A percentile compares a stretch with the other conserved stretches of the same genome.
phyloP scores from a whole-genome alignment of 1,139 yeast genomes.

The Kluyveromyces sp. region DNA sequence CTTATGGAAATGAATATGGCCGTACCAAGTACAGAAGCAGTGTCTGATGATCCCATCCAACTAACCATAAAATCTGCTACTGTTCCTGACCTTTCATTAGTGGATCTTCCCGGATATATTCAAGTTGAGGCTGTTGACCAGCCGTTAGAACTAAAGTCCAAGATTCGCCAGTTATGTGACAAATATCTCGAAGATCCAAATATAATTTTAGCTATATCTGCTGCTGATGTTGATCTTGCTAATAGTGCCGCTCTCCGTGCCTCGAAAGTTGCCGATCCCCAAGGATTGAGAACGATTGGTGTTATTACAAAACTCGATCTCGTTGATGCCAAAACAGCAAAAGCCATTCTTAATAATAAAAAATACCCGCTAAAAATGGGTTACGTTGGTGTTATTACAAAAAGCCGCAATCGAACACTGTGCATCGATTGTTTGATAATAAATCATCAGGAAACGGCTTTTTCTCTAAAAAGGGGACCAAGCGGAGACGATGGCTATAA shows the following conservation, averaged over 20 bases:
- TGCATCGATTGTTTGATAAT: conserved; percentile 14
- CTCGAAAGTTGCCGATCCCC: conserved; percentile 85
- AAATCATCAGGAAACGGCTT: conserved; percentile 25
- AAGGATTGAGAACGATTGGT: conserved; percentile 92
- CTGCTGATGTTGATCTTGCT: conserved; percentile 97
- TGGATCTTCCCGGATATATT: conserved; percentile 95
- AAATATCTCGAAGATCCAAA: conserved; percentile 86
- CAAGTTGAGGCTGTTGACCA: conserved; percentile 97
- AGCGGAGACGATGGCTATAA: conserved; percentile 13
- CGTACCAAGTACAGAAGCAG: conserved; percentile 77
- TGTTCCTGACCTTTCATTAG: conserved; percentile 89
- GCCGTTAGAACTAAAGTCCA: conserved; percentile 72
- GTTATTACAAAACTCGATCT: conserved; percentile 90
- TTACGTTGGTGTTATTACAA: conserved; percentile 92
- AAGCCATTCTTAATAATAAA: conserved; percentile 58
- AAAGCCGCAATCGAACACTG: conserved; percentile 37
- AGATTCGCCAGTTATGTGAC: conserved; percentile 73
- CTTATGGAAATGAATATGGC: conserved; percentile 85
- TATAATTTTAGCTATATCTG: conserved; percentile 88
- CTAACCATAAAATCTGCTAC: conserved; percentile 83
- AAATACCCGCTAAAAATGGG: conserved; percentile 93
- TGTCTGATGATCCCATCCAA: conserved; percentile 87
- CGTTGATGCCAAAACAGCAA: conserved; percentile 70
- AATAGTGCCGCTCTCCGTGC: conserved; percentile 92
- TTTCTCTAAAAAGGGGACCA: conserved; percentile 19